These are phyloP conservation scores for Jamesozyma hellenica DNA, from an alignment of 805 yeast genomes.

Conservation along the genomic window DNA sequence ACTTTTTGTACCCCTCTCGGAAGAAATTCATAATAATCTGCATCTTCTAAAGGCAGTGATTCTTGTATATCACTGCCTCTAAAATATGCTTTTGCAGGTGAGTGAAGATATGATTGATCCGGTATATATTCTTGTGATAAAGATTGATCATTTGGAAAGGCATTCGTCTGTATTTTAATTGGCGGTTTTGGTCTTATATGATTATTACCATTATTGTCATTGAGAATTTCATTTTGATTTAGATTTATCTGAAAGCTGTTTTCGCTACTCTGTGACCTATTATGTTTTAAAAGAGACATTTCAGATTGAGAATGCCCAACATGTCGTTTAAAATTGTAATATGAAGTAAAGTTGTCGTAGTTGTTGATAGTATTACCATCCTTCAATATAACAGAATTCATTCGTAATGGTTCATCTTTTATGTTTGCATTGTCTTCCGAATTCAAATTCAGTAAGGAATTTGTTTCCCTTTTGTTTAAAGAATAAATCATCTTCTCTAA, in stretches of 20 bases:
- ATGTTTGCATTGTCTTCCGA: neutral
- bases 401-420: neutral
- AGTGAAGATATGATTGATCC: constrained; percentile 1
- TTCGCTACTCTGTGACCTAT: neutral
- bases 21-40: neutral
- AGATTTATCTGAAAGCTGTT: no score
- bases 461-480: neutral
- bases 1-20: no score
- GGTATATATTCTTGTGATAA: no score
- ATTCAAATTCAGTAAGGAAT: neutral
- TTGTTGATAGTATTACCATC: neutral
- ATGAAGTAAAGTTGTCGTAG: neutral
- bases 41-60: neutral
- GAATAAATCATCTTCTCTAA: neutral
- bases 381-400: neutral
- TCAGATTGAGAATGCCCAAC: neutral
- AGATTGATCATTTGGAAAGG: neutral
- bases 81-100: constrained; percentile 10
- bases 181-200: neutral
- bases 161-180: neutral
- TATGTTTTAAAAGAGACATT: neutral
- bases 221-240: neutral
- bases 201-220: neutral
- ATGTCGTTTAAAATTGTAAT: neutral
- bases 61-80: constrained; percentile 1